These are phyloP conservation scores for Sporothrix inflata DNA, from an alignment of 2,329 filamentous ascomycete species.

Conservation along the genomic window DNA sequence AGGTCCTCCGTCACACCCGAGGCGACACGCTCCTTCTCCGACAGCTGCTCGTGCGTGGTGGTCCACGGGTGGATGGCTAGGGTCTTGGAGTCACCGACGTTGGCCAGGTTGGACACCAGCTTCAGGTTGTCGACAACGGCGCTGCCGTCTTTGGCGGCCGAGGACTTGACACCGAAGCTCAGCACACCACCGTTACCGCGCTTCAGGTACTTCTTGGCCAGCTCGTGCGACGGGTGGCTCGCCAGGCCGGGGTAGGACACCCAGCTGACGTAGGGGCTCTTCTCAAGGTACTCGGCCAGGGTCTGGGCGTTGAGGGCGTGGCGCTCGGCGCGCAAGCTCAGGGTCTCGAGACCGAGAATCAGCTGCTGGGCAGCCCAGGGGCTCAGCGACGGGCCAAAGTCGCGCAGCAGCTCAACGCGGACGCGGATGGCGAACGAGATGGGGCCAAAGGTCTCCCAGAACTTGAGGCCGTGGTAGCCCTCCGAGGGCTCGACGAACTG, in stretches of 20 bases:
- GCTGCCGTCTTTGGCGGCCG: conserved; percentile 72
- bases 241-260: conserved; percentile 90
- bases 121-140: conserved; percentile 93
- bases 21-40: conserved; percentile 74
- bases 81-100: conserved; percentile 95
- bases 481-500: conserved; percentile 88
- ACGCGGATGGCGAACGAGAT: conserved; percentile 82
- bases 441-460: conserved; percentile 88
- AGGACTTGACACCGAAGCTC: conserved; percentile 91
- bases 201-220: conserved; percentile 84
- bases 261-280: conserved; percentile 83
- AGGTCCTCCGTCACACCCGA: conserved; percentile 88
- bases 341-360: conserved; percentile 84
- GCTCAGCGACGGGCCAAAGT: conserved; percentile 80
- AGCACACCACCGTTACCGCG: conserved; percentile 88
- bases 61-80: conserved; percentile 94
- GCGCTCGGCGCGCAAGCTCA: conserved; percentile 82
- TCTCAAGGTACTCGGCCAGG: conserved; percentile 81
- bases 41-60: conserved; percentile 92
- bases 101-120: conserved; percentile 92
- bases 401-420: conserved; percentile 86
- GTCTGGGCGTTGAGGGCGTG: conserved; percentile 83
- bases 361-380: conserved; percentile 94
- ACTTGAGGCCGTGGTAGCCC: conserved; percentile 91
- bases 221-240: conserved; percentile 76